Percentiles rank a stretch among this genome's conserved stretches.
phyloP scores from a whole-genome alignment of 2,329 filamentous ascomycete species.

The Aspergillus versicolor region DNA sequence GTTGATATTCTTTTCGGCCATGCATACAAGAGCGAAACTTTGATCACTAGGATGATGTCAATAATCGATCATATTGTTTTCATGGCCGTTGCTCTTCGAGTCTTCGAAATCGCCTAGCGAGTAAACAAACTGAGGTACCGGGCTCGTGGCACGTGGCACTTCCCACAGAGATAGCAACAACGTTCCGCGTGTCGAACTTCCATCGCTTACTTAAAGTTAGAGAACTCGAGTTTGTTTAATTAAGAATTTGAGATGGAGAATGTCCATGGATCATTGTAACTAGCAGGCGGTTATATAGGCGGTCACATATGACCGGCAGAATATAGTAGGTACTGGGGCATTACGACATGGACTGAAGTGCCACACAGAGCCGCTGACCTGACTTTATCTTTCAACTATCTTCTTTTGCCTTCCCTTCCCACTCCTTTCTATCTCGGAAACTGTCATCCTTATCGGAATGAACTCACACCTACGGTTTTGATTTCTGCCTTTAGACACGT shows the following conservation, averaged over 20 bases:
- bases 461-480: neutral
- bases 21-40: no score
- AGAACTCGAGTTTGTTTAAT: no score
- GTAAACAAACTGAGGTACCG: no score
- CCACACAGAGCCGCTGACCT: neutral
- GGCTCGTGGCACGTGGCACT: no score
- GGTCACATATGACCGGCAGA: neutral
- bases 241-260: neutral
- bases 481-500: neutral
- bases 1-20: no score
- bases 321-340: neutral
- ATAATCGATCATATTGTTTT: no score
- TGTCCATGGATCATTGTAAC: neutral
- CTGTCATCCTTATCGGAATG: neutral
- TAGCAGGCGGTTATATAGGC: neutral
- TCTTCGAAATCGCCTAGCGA: no score
- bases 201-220: no score
- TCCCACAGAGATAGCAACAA: no score
- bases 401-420: neutral
- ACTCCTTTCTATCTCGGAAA: neutral
- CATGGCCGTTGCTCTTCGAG: no score
- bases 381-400: neutral
- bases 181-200: no score
- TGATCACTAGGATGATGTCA: no score
- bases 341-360: conserved; percentile 6